These are phyloP conservation scores for Podospora comata DNA, from an alignment of 495 filamentous ascomycete species.

Conservation along the genomic window DNA sequence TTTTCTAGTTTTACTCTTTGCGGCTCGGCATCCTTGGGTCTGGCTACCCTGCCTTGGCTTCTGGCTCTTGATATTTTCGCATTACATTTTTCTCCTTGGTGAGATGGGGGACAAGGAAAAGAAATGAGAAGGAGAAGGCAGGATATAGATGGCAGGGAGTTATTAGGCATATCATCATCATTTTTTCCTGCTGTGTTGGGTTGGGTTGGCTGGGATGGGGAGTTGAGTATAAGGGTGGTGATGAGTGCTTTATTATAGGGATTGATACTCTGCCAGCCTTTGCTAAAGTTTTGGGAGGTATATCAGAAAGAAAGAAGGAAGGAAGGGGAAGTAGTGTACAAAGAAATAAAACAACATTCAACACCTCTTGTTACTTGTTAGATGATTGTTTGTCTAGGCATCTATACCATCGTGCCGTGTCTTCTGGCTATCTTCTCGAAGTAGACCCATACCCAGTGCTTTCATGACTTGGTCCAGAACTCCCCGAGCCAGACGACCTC, in stretches of 20 bases:
- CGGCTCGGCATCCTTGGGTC: too few relatives aligned
- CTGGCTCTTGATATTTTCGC: not conserved
- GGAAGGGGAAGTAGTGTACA: not conserved
- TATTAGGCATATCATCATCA: not conserved
- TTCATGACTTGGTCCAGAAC: conserved; percentile 58
- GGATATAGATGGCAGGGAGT: not conserved
- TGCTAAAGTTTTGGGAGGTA: not conserved
- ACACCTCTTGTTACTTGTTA: not conserved
- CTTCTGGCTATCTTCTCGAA: conserved; percentile 57
- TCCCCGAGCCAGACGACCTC: conserved; percentile 34
- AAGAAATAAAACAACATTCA: not conserved
- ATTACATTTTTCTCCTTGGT: not conserved
- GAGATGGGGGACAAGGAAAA: not conserved
- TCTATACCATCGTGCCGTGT: not conserved
- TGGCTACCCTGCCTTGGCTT: not conserved
- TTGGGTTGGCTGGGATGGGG: not conserved
- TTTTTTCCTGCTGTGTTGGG: not conserved
- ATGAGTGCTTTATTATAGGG: not conserved
- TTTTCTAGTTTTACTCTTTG: conserved; percentile 12
- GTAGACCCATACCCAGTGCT: conserved; percentile 93
- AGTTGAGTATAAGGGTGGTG: not conserved
- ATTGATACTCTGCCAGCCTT: too few relatives aligned
- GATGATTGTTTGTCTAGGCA: not conserved
- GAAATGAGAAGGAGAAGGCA: not conserved
- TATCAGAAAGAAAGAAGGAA: not conserved